A percentile compares a stretch with the other conserved stretches of the same genome.
Evolutionary conservation across 768 basidiomycete species (phyloP).

Genomic region (Epithele typhae): DNA sequence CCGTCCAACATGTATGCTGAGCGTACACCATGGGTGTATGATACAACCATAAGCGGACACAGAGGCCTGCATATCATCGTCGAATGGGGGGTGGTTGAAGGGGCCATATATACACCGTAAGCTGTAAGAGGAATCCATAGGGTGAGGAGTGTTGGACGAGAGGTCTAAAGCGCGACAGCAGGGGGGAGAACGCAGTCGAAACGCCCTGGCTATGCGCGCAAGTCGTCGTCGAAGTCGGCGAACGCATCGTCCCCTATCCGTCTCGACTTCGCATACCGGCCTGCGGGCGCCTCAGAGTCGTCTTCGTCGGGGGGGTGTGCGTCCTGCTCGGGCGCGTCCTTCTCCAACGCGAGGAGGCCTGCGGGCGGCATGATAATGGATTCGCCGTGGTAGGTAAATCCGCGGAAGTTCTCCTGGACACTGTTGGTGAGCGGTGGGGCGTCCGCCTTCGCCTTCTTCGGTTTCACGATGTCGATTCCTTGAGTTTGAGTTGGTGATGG

Average conservation of each 20-base stretch:
- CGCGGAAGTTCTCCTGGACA: conserved; percentile 95
- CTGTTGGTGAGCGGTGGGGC: conserved; percentile 76
- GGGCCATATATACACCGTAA: no score
- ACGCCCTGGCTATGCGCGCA: conserved; percentile 25
- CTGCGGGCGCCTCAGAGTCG: conserved; percentile 62
- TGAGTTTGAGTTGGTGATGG: neutral
- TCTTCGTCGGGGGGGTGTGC: conserved; percentile 45
- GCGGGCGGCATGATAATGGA: conserved; percentile 50
- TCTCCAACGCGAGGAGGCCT: conserved; percentile 33
- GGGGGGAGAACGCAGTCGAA: neutral
- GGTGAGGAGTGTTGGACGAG: no score
- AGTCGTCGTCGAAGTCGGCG: conserved; percentile 30
- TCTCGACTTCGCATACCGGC: conserved; percentile 52
- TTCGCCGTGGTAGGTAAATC: conserved; percentile 85
- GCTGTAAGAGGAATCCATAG: no score
- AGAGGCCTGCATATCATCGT: no score
- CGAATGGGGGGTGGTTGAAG: neutral
- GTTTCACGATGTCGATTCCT: conserved; percentile 51
- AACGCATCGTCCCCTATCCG: conserved; percentile 38
- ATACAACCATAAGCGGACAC: neutral
- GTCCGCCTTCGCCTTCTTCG: conserved; percentile 34
- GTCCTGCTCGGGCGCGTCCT: conserved; percentile 31
- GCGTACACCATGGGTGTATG: conserved; percentile 6
- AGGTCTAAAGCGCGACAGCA: neutral
- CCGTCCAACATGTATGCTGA: neutral